Percentiles rank a stretch among this genome's conserved stretches.
Evolutionary conservation across 1,139 yeast species (phyloP).

Genomic region (Lodderomyces metapsilosis): DNA sequence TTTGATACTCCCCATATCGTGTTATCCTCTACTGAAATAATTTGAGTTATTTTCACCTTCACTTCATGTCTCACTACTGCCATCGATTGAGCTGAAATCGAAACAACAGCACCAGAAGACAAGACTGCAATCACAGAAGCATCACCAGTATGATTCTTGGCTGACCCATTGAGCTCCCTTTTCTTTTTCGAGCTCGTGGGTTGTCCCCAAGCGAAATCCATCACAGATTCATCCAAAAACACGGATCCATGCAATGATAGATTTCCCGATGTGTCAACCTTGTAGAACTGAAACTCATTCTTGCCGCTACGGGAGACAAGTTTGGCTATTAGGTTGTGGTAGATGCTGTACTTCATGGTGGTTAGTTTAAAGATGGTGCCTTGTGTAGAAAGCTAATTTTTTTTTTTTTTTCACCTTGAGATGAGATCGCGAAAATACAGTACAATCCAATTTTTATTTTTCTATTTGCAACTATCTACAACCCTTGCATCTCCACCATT

Average conservation of each 20-base stretch:
- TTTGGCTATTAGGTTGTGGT: slow-evolving; percentile 7
- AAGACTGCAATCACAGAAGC: not conserved
- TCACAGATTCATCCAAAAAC: slow-evolving; percentile 18
- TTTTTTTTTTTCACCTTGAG: slow-evolving; percentile 6
- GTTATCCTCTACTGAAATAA: not conserved
- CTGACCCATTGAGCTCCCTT: slow-evolving; percentile 12
- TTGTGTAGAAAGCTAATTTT: too few species aligned
- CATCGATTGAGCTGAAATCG: not conserved
- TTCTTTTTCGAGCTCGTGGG: slow-evolving; percentile 10
- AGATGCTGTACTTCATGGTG: slow-evolving; percentile 1
- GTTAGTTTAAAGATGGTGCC: not conserved
- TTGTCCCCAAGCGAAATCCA: slow-evolving; percentile 19
- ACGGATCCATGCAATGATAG: slow-evolving; percentile 7
- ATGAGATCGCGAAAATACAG: slow-evolving; percentile 4
- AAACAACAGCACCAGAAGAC: not conserved
- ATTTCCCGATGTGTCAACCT: slow-evolving; percentile 13
- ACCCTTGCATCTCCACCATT: slow-evolving; percentile 64
- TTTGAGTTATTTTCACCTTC: not conserved
- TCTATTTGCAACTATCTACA: slow-evolving; percentile 1
- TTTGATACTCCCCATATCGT: slow-evolving; percentile 1
- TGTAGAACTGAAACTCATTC: slow-evolving; percentile 35
- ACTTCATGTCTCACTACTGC: not conserved
- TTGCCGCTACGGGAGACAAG: slow-evolving; percentile 30
- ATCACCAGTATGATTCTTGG: not conserved
- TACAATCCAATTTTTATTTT: not conserved